A percentile compares a stretch with the other conserved stretches of the same genome.
Conservation (phyloP, 768 basidiomycete species). For the Mycena venus region DNA sequence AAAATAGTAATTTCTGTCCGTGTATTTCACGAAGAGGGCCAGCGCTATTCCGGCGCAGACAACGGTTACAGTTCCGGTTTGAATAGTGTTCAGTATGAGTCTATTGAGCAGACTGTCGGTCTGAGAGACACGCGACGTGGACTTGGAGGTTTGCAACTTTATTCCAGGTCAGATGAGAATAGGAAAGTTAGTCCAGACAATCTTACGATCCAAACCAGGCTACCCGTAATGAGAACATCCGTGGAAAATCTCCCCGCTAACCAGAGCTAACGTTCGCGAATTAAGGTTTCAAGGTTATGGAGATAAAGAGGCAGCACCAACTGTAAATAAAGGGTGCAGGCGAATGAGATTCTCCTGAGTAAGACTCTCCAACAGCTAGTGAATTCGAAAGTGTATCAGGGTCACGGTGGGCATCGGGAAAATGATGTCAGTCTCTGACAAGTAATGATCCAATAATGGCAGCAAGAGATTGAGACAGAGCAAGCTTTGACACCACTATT, state of each 20-base stretch:
- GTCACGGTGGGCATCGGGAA: too few species aligned
- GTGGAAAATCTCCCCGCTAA: slow-evolving; percentile 10
- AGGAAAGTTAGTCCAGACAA: background rate
- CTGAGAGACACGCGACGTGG: background rate
- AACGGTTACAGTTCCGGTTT: slow-evolving; percentile 4
- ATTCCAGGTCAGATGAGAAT: background rate
- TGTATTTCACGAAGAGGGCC: slow-evolving; percentile 14
- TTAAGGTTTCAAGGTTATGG: background rate
- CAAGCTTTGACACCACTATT: background rate
- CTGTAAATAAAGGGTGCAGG: slow-evolving; percentile 9
- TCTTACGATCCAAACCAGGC: slow-evolving; percentile 16
- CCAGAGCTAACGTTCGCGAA: background rate
- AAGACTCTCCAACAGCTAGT: background rate
- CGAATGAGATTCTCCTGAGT: slow-evolving; percentile 4
- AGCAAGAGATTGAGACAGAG: background rate
- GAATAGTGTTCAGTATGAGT: slow-evolving; percentile 6
- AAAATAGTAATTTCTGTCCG: slow-evolving; percentile 17
- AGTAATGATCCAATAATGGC: background rate
- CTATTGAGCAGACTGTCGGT: background rate
- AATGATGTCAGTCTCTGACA: background rate
- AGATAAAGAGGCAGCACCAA: background rate
- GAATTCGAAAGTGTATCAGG: background rate
- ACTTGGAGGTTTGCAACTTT: slow-evolving; percentile 1
- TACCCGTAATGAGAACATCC: slow-evolving; percentile 1
- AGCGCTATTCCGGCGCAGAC: slow-evolving; percentile 1